phyloP scores from a whole-genome alignment of 2,329 filamentous ascomycete genomes.

The Botrytis tulipae region DNA sequence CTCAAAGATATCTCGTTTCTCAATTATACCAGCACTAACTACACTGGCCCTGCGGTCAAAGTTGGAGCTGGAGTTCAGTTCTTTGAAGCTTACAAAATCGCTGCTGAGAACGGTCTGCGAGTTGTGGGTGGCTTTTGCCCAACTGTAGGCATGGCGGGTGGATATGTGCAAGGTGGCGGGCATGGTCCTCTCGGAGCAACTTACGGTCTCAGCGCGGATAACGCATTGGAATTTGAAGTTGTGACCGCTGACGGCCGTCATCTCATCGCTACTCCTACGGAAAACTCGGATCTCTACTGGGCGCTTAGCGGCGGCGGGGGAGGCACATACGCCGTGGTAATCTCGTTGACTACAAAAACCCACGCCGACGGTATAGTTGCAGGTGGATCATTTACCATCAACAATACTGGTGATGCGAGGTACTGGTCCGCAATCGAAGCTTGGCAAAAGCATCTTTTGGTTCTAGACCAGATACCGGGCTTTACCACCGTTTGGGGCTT shows the following conservation, averaged over 20 bases:
- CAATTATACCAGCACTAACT: background rate
- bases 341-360: background rate
- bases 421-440: background rate
- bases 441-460: background rate
- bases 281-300: slow-evolving; percentile 3
- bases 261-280: background rate
- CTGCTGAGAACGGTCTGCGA: background rate
- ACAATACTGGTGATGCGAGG: background rate
- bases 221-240: slow-evolving; percentile 6
- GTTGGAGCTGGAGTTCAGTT: slow-evolving; percentile 5
- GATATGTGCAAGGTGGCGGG: slow-evolving; percentile 1
- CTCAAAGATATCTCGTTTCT: background rate
- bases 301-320: background rate
- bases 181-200: background rate
- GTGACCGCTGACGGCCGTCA: slow-evolving; percentile 7
- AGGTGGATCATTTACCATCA: slow-evolving; percentile 2
- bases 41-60: background rate
- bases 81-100: background rate
- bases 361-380: background rate
- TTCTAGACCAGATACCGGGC: background rate
- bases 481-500: background rate
- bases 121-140: background rate
- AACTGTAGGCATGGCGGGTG: slow-evolving; percentile 1
- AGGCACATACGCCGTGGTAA: background rate
- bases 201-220: slow-evolving; percentile 6